Evolutionary conservation across 2,329 filamentous ascomycete genomes (phyloP), one percentile per base, ranked within the genome.

Genomic region (Colletotrichum ledebouriae): DNA sequence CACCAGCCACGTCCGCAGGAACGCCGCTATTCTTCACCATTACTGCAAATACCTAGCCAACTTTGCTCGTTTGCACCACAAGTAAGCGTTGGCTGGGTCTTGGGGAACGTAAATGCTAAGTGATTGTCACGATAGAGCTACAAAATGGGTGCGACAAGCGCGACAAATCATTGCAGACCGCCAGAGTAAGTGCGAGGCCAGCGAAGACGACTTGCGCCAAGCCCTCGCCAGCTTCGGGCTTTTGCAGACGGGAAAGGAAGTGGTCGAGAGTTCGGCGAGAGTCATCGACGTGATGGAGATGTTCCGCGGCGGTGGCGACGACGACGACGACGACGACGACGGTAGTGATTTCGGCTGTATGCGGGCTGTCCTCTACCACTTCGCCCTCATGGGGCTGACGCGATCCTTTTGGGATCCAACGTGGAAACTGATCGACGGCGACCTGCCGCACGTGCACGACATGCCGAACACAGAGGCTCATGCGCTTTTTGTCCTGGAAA

Each of bases 1-100:
- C 15, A 49, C 29, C 13, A 59, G 55, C 29, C 41, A 47, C 7
- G 34, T 59, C 9, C 65, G 65, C 10, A 20, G 50, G 13, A 65
- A 68, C 20, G 63, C 65, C 6, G 61, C 65, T 9, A 56, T 63
- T n/a, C 25, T 68, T 3, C 65, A 68, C 11, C 53, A 59, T 7
- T 65, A 49, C 41, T 53, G 25, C 41, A 65, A 25, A 17, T 68
- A 47, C 6, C 22, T 68, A 13, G 52, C 47, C 4, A 17, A 41
- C 10, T 67, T 68, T 56, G 55, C 55, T 11, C 34, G 41, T 12
- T 15, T 65, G 2, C 60, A 65, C 37, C 41, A 65, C 12, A 65
- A 29, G 65, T 65, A 7, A 56, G 47, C 2, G 25, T 39, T 55
- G 11, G 42, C n/a, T 13, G 4, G 15, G 12, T 33, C 15, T 11